Base-by-base conservation (phyloP, 2,329 filamentous ascomycete genomes). In the Ophiosphaerella korrae region DNA sequence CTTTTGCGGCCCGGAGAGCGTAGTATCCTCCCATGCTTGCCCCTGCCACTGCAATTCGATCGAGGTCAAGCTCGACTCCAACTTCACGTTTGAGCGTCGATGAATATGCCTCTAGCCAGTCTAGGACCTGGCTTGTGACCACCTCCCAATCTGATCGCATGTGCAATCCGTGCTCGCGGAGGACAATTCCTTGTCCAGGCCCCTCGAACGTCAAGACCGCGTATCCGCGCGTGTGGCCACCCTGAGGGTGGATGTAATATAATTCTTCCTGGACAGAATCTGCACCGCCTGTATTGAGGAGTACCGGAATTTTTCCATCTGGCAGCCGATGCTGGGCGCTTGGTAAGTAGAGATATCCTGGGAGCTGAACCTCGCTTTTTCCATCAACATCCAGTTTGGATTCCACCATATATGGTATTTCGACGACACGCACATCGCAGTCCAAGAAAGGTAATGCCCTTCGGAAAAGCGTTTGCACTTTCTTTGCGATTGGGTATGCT, bases 1-100 rank as follows among this genome's bases (percentile, higher is more conserved):
- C 78, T 0, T 62, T 57, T 0, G 74, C 75, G 1, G 62, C 75
- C 0, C 80, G 74, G 6, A 82, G 67, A 1, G 78, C 76, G 41
- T 74, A 76, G 53, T 81, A 81, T 1, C 74, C 80, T 2, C 80
- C 78, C 55, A 80, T 65, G 2, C 74, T 74, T 0, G 71, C 67
- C 0, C 78, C 78, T 1, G 60, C 45, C 14, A 79, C 47, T 0
- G 73, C 74, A 13, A 81, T 62, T 7, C 63, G 58, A 44, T 81
- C 77, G 0, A 80, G 64, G 0, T 72, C 52, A 0, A 61, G 42
- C 0, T 26, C 26, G 2, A 14, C 18, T 21, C 16, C 14, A 8
- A 7, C 52, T 37, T 11, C 18, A 21, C 18, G 3, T 21, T 21
- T 21, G 18, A 21, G 18, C 18, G 18, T 21, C 18, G 18, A 21